Base-by-base conservation (phyloP, 768 basidiomycete species). In the Sporobolomyces roseus region DNA sequence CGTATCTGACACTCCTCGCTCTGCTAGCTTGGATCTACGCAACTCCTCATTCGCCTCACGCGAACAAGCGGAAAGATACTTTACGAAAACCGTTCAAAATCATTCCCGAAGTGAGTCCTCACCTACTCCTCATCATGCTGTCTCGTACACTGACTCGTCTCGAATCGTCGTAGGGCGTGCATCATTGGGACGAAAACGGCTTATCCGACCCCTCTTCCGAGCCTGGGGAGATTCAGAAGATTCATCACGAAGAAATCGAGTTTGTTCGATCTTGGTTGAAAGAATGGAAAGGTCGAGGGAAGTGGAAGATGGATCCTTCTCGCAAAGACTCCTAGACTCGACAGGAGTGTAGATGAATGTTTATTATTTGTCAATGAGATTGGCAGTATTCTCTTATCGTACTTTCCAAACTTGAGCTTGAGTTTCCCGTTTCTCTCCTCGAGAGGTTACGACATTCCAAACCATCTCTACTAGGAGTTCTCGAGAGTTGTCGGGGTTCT, bases 381-480 rank as follows among this genome's bases (percentile, higher is more conserved):
- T 2, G 7, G 41, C 21, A 27, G 27, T 46, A 46, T 32, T 29
- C 32, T 58, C 38, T 29, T 63, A 70, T 52, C 68, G 48, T 13
- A 69, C 68, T 58, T 66, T 67, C 72, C 72, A 70, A 23, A 55
- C 68, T 66, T 70, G 72, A 33, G 58, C 72, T 8, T 59, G 51
- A 29, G 59, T 53, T 13, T 56, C 29, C 50, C 30, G 43, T 43
- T 58, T 63, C 16, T 30, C 49, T 4, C 65, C 63, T 4, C 51
- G 51, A 2, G 10, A 3, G 8, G 30, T 33, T 25, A 33, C 14
- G n/a, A 67, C 62, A 21, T 29, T 61, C 68, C 72, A 70, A 2
- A 45, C 51, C 46, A 97, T 90, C 80, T 94, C 93, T 19, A 97
- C 85, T 69, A 93, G 88, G 53, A 97, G 80, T 77, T 96, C 93